Percentiles rank a stretch among this genome's conserved stretches.
Evolutionary conservation across 768 basidiomycete species (phyloP).

Genomic region (Boletus speciosus): DNA sequence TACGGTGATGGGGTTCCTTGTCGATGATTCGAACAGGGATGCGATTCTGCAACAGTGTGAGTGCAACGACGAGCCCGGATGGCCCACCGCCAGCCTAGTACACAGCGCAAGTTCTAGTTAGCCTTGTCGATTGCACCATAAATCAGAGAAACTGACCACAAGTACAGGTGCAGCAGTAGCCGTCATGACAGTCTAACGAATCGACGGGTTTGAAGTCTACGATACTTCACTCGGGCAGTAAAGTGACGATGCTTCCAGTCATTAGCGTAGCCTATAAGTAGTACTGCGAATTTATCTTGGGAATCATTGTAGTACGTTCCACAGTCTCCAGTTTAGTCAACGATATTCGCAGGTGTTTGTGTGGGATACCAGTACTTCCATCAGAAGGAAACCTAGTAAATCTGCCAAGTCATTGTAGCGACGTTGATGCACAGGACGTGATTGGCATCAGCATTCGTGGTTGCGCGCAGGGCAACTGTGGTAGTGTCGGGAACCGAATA

Average conservation of each 20-base stretch:
- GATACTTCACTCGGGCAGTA: too few relatives aligned
- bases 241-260: not conserved
- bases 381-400: too few relatives aligned
- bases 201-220: not conserved
- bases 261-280: not conserved
- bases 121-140: not conserved
- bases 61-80: conserved; percentile 31
- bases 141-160: conserved; percentile 9
- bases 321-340: not conserved
- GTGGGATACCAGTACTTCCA: too few relatives aligned
- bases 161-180: conserved; percentile 15
- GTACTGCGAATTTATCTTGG: not conserved
- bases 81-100: conserved; percentile 29
- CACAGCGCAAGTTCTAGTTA: not conserved
- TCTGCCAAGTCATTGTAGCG: too few relatives aligned
- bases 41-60: conserved; percentile 38
- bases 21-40: conserved; percentile 53
- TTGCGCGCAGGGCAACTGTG: too few relatives aligned
- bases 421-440: too few relatives aligned
- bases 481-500: too few relatives aligned
- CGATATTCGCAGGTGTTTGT: not conserved
- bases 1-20: conserved; percentile 35
- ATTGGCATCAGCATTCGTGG: too few relatives aligned
- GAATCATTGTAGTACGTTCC: not conserved
- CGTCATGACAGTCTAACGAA: conserved; percentile 1